Conservation (phyloP, 139 green algal species). For the Chlorella sp. region DNA sequence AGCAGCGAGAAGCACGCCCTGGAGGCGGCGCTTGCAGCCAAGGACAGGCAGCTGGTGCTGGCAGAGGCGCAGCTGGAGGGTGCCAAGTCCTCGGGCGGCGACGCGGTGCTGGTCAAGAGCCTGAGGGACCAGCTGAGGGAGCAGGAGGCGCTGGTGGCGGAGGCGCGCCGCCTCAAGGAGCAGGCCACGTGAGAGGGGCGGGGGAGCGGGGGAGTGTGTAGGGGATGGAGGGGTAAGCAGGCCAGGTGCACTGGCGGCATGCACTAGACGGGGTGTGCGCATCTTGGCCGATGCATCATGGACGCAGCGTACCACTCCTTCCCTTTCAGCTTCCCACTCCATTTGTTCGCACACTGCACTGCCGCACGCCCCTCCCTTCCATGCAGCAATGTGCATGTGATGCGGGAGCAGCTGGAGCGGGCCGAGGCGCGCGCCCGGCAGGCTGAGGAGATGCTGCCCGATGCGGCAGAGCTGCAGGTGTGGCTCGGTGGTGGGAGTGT, state of each 20-base stretch:
- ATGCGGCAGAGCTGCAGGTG: conserved; percentile 5
- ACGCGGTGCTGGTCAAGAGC: conserved; percentile 25
- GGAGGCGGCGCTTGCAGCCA: not conserved
- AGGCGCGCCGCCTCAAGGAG: conserved; percentile 39
- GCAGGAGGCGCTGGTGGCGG: conserved; percentile 26
- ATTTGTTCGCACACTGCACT: too few relatives aligned
- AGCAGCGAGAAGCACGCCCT: not conserved
- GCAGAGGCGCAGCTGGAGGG: conserved; percentile 3
- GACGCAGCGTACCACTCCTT: too few relatives aligned
- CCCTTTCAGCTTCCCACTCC: too few relatives aligned
- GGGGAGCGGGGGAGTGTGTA: not conserved
- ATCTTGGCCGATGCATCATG: too few relatives aligned
- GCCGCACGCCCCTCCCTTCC: too few relatives aligned
- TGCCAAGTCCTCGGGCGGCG: conserved; percentile 3
- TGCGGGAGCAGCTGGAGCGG: conserved; percentile 40
- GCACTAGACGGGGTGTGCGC: too few relatives aligned
- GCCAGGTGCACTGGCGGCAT: not conserved
- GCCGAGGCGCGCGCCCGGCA: conserved; percentile 28
- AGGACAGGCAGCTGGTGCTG: conserved; percentile 16
- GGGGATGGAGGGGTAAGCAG: not conserved
- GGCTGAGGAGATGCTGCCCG: conserved; percentile 37
- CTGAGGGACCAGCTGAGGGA: conserved; percentile 32
- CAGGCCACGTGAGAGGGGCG: conserved; percentile 20
- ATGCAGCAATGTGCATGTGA: conserved; percentile 36
- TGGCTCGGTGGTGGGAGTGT: too few relatives aligned